phyloP scores from a whole-genome alignment of 306 rosid species.

The Vigna nakashimae region DNA sequence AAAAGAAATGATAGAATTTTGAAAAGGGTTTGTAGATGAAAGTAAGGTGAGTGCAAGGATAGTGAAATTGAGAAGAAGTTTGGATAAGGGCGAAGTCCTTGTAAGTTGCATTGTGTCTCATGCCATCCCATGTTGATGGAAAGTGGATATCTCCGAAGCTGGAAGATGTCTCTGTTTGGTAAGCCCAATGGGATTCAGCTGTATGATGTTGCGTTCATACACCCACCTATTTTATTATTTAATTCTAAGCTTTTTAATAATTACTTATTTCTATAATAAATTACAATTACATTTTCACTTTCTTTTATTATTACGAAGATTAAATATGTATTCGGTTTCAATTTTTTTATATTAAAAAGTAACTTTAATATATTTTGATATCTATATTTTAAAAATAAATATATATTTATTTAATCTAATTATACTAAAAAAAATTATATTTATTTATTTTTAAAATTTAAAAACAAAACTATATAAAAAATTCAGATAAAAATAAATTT shows the following conservation, averaged over 20 bases:
- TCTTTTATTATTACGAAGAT: too few relatives aligned
- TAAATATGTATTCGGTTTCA: too few relatives aligned
- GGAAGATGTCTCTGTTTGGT: not conserved
- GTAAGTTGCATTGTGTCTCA: not conserved
- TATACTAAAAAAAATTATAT: too few relatives aligned
- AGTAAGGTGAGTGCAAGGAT: not conserved
- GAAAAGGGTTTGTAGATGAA: not conserved
- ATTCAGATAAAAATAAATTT: too few relatives aligned
- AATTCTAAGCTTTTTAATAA: not conserved
- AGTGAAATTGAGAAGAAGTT: conserved; percentile 9
- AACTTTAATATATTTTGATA: too few relatives aligned
- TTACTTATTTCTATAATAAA: not conserved
- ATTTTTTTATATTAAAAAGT: too few relatives aligned
- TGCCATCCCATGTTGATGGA: too few relatives aligned
- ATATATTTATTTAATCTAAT: too few relatives aligned
- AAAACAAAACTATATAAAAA: too few relatives aligned
- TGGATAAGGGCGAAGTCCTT: conserved; percentile 41
- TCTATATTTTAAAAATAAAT: too few relatives aligned
- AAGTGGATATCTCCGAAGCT: not conserved
- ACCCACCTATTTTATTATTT: not conserved
- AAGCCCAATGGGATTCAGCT: not conserved
- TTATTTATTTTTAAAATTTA: too few relatives aligned
- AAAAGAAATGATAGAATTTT: not conserved
- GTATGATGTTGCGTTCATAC: not conserved
- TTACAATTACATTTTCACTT: too few relatives aligned